Percentiles rank a stretch among this genome's conserved stretches.
phyloP scores from a whole-genome alignment of 2,329 filamentous ascomycete species.

The Chaetomium sp. region DNA sequence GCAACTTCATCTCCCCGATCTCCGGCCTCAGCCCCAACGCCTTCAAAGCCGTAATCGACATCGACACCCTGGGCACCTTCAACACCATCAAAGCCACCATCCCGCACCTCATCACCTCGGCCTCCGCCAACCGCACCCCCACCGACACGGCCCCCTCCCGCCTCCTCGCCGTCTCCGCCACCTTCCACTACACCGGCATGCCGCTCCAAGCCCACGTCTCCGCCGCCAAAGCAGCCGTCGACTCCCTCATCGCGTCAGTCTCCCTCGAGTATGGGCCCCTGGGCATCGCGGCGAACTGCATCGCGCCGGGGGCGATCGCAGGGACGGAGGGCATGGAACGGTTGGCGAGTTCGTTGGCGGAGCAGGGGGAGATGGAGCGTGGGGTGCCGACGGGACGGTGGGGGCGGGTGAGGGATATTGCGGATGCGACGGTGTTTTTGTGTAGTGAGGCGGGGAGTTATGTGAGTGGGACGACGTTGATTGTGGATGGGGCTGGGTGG shows the following conservation, averaged over 20 bases:
- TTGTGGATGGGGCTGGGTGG: slow-evolving; percentile 62
- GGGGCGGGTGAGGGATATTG: slow-evolving; percentile 79
- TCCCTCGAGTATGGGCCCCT: slow-evolving; percentile 85
- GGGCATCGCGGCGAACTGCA: slow-evolving; percentile 80
- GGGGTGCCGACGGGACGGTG: slow-evolving; percentile 67
- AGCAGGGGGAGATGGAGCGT: slow-evolving; percentile 23
- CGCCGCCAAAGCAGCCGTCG: slow-evolving; percentile 85
- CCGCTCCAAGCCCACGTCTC: slow-evolving; percentile 84
- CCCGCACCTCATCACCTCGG: slow-evolving; percentile 72
- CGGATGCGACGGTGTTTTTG: slow-evolving; percentile 84
- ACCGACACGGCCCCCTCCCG: slow-evolving; percentile 67
- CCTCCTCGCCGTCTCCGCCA: slow-evolving; percentile 84
- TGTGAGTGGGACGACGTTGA: slow-evolving; percentile 74
- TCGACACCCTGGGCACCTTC: slow-evolving; percentile 88
- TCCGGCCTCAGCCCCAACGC: slow-evolving; percentile 77
- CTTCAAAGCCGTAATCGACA: slow-evolving; percentile 93
- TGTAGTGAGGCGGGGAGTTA: slow-evolving; percentile 83
- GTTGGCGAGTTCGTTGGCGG: slow-evolving; percentile 39
- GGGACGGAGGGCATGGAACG: slow-evolving; percentile 76
- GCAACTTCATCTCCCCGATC: slow-evolving; percentile 89
- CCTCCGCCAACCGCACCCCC: slow-evolving; percentile 53
- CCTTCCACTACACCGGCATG: slow-evolving; percentile 82
- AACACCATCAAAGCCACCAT: slow-evolving; percentile 92
- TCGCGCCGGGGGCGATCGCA: slow-evolving; percentile 79
- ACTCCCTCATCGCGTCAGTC: slow-evolving; percentile 72